Base-by-base conservation (phyloP, 2,329 filamentous ascomycete species). In the Aschersonia sp. region DNA sequence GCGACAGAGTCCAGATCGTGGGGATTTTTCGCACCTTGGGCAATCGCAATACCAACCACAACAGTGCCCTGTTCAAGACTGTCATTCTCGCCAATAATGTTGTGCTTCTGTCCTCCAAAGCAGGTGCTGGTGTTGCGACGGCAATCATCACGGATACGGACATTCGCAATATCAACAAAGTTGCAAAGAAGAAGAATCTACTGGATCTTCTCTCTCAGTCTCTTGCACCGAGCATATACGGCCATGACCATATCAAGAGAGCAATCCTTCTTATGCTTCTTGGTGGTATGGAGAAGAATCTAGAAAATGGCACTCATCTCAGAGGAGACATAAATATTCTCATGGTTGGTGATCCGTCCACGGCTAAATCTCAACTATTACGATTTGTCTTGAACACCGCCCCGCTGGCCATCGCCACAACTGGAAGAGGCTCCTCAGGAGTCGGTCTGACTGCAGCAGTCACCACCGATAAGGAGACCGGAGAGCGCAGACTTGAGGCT, bases 271-370 rank as follows among this genome's bases (percentile, higher is more conserved):
- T 98, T 45, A 94, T 97, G 86, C 75, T 98, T 31, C 72, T 98
- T 10, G 86, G 92, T 59, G 92, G 92, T 50, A 89, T 94, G 76
- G 92, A 98, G 72, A 98, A 98, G 74, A 98, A 98, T 59, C 68
- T 98, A 49, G 92, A 97, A 53, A 98, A 98, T 57, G 92, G 92
- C 50, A 97, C 92, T 1, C 92, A 98, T 77, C 69, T 98, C 62
- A 84, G 92, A 75, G 92, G 92, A 70, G 92, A 98, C 60, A 97
- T 98, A 69, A 98, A 98, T 64, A 95, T 98, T 55, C 75, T 98
- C 46, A 97, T 98, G 92, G 91, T 98, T 43, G 92, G 92, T 68
- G 92, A 98, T 64, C 92, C 92, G 3, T 98, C 92, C 0, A 98
- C 92, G 0, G 92, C 92, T 51, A 98, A 98, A 65, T 98, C 92